Conservation (phyloP, 1,284 basidiomycete species). For the Athelia sp. region DNA sequence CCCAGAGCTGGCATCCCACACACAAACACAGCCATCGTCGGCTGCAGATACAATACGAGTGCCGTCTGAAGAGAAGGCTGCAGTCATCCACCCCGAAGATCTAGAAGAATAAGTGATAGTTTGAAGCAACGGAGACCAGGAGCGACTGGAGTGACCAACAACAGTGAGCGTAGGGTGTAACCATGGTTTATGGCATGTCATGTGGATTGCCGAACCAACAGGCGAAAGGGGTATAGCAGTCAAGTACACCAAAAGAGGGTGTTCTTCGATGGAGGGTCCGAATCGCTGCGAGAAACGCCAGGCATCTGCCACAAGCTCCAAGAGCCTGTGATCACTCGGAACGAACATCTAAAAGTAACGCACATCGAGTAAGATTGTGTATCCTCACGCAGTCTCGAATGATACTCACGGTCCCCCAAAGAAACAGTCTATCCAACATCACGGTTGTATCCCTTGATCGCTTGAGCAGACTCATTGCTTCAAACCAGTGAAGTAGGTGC, state of each 20-base stretch:
- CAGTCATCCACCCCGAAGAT: background rate
- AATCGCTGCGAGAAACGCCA: background rate
- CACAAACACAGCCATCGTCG: background rate
- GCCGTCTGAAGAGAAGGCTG: background rate
- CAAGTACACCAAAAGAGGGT: background rate
- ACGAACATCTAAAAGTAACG: background rate
- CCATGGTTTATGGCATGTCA: background rate
- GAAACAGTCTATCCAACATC: background rate
- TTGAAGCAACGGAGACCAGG: background rate
- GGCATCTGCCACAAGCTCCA: background rate
- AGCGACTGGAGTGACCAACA: background rate
- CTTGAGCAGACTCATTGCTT: background rate
- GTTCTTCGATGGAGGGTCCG: background rate
- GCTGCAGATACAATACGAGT: background rate
- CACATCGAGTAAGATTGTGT: background rate
- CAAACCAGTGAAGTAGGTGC: background rate
- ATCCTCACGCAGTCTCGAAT: background rate
- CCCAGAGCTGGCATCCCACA: background rate
- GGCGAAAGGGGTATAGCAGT: background rate
- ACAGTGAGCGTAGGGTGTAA: background rate
- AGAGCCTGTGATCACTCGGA: background rate
- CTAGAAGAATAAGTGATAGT: background rate
- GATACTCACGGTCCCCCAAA: background rate
- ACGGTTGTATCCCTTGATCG: background rate
- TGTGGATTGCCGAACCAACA: background rate